Evolutionary conservation across 805 yeast species (phyloP).

Genomic region (Tanozyma kutaoensis): DNA sequence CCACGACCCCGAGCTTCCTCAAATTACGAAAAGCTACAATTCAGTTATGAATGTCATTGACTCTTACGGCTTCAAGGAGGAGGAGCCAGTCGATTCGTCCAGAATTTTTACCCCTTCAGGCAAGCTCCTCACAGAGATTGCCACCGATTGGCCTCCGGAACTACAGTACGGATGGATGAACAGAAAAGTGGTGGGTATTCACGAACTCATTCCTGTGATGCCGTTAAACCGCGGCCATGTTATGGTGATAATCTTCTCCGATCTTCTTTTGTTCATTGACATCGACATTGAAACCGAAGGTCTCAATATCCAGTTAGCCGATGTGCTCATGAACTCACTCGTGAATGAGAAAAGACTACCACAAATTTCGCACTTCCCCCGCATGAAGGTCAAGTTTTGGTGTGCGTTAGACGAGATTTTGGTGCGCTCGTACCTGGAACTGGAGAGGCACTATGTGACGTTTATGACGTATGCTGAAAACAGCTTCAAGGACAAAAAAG

Average conservation of each 20-base stretch:
- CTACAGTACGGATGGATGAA: constrained; percentile 82
- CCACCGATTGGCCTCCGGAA: constrained; percentile 78
- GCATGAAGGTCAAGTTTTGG: constrained; percentile 57
- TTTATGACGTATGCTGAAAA: constrained; percentile 13
- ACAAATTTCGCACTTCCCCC: constrained; percentile 38
- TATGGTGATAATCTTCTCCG: constrained; percentile 41
- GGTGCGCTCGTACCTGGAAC: constrained; percentile 29
- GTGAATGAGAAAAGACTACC: constrained; percentile 72
- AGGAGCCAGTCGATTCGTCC: constrained; percentile 11
- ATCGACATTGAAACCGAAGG: constrained; percentile 33
- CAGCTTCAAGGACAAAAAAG: constrained; percentile 12
- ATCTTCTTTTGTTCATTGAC: constrained; percentile 53
- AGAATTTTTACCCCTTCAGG: constrained; percentile 87
- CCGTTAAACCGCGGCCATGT: constrained; percentile 1
- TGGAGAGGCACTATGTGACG: constrained; percentile 11
- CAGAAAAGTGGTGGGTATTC: constrained; percentile 72
- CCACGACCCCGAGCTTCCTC: constrained; percentile 11
- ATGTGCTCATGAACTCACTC: constrained; percentile 79
- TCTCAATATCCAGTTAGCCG: constrained; percentile 34
- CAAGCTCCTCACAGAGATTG: constrained; percentile 71
- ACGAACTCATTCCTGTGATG: constrained; percentile 18
- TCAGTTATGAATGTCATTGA: constrained; percentile 57
- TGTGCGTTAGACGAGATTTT: constrained; percentile 43
- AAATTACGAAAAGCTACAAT: constrained; percentile 29
- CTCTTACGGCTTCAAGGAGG: constrained; percentile 61